Conservation (phyloP, 2,329 filamentous ascomycete species). For the Exophiala sp. region DNA sequence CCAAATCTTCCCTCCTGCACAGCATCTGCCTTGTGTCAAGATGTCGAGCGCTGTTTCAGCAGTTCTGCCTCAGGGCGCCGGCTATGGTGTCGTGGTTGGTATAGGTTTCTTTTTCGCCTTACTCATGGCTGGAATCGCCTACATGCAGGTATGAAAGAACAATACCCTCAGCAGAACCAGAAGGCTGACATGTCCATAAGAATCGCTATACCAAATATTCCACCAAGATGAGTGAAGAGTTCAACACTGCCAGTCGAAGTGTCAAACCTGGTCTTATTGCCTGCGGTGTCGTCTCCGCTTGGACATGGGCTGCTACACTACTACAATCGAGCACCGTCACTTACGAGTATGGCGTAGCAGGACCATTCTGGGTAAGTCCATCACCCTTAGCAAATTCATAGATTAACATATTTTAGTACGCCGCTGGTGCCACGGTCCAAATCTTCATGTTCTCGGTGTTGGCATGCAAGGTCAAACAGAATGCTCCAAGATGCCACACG, state of each 20-base stretch:
- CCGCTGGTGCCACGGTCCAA: constrained; percentile 71
- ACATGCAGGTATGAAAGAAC: not conserved
- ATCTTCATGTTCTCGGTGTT: constrained; percentile 85
- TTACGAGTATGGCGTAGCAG: constrained; percentile 65
- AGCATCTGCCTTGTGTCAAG: not conserved
- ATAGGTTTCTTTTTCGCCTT: constrained; percentile 44
- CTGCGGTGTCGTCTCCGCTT: constrained; percentile 81
- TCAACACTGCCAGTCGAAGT: constrained; percentile 79
- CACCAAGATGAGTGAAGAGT: constrained; percentile 85
- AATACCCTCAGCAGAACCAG: not conserved
- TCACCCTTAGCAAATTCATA: no score
- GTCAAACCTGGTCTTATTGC: constrained; percentile 86
- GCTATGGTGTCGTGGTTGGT: constrained; percentile 49
- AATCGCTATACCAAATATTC: constrained; percentile 35
- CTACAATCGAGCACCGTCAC: constrained; percentile 73
- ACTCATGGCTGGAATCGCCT: not conserved
- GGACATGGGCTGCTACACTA: constrained; percentile 61
- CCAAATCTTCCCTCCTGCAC: not conserved
- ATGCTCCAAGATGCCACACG: constrained; percentile 36
- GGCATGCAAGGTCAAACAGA: constrained; percentile 42
- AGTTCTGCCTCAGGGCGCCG: constrained; percentile 34
- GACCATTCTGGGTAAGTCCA: not conserved
- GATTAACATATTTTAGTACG: constrained; percentile 41
- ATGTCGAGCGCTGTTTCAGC: not conserved
- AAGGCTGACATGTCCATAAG: not conserved